These are phyloP conservation scores for Triadica sebifera DNA, from an alignment of 345 rosid genomes.

Conservation along the genomic window DNA sequence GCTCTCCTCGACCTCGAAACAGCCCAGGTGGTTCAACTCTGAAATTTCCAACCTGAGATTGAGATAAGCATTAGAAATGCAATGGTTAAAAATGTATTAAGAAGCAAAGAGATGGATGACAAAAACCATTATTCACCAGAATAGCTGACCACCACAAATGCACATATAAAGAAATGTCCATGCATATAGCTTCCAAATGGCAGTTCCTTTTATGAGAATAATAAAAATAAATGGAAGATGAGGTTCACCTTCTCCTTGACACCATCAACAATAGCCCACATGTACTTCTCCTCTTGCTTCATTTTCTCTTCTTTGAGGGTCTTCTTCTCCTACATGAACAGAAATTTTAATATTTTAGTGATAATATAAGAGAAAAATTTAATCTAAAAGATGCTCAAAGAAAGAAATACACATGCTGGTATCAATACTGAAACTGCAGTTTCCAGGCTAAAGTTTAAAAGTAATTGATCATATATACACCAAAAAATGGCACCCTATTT, in stretches of 20 bases:
- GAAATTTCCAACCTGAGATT: conserved; percentile 92
- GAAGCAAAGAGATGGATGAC: neutral
- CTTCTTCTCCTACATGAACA: conserved; percentile 78
- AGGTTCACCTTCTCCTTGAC: conserved; percentile 82
- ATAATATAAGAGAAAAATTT: conserved; percentile 15
- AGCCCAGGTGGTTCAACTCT: conserved; percentile 99
- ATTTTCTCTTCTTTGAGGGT: conserved; percentile 79
- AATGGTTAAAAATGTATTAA: neutral
- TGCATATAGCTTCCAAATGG: neutral
- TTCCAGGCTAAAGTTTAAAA: neutral
- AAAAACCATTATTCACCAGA: neutral
- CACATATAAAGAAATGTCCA: neutral
- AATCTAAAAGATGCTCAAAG: conserved; percentile 6
- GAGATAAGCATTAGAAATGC: conserved; percentile 28
- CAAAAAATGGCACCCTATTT: neutral
- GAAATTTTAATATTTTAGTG: conserved; percentile 7
- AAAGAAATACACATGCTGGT: neutral
- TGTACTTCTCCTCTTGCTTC: conserved; percentile 92
- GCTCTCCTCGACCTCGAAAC: conserved; percentile 99
- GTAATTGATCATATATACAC: neutral
- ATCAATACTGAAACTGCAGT: conserved; percentile 1
- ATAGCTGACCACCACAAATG: neutral
- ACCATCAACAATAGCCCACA: conserved; percentile 98
- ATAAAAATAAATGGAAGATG: neutral
- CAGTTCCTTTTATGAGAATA: neutral